Evolutionary conservation across 805 yeast species (phyloP).

Genomic region (Ogataea pilisensis): DNA sequence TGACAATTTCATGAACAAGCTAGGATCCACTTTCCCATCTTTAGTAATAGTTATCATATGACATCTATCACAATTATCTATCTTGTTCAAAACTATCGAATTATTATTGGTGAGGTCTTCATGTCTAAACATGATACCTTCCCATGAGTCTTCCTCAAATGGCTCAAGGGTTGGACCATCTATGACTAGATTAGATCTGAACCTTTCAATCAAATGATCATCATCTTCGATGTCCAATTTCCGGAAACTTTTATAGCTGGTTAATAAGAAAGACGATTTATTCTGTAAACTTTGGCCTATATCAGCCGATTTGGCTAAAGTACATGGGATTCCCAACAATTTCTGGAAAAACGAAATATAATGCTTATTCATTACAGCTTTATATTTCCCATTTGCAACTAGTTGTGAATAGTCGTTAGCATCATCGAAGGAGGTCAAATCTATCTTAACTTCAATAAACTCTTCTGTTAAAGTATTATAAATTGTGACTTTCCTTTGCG

Average conservation of each 20-base stretch:
- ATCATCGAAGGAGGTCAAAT: background rate
- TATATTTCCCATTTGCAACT: conserved; percentile 5
- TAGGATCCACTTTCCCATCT: conserved; percentile 32
- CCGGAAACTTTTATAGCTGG: conserved; percentile 30
- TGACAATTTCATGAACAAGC: conserved; percentile 32
- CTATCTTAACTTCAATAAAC: background rate
- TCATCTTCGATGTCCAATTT: conserved; percentile 9
- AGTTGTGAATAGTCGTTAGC: background rate
- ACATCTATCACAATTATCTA: conserved; percentile 38
- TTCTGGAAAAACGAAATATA: conserved; percentile 28
- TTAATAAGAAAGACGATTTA: conserved; percentile 37
- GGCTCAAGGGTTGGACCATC: conserved; percentile 17
- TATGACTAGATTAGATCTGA: conserved; percentile 39
- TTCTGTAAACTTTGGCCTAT: conserved; percentile 23
- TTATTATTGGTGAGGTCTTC: too few relatives aligned
- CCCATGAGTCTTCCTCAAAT: conserved; percentile 39
- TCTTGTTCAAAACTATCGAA: conserved; percentile 12
- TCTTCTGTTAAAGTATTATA: conserved; percentile 4
- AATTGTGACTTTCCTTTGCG: conserved; percentile 1
- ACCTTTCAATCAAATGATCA: conserved; percentile 16
- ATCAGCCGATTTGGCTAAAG: conserved; percentile 25
- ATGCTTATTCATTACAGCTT: conserved; percentile 10
- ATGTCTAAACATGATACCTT: conserved; percentile 13
- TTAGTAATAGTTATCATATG: conserved; percentile 41
- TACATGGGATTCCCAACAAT: conserved; percentile 32